Conservation (phyloP, 106 monocot species). For the Phalaenopsis aphrodite region DNA sequence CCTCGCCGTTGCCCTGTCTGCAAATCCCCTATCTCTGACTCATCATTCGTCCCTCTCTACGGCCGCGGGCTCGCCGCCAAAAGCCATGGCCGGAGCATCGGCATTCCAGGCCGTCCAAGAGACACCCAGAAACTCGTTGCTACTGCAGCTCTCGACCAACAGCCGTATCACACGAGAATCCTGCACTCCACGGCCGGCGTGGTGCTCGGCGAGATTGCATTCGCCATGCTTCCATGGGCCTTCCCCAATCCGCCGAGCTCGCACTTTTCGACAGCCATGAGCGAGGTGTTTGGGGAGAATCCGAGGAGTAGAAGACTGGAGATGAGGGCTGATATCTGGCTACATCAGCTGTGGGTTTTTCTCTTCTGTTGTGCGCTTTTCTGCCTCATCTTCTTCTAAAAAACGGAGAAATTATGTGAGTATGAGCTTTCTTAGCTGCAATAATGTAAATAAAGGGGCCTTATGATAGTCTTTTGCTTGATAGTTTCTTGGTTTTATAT, state of each 20-base stretch:
- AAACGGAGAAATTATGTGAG: no score
- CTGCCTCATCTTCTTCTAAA: neutral
- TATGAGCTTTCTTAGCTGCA: no score
- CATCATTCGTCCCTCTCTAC: constrained; percentile 17
- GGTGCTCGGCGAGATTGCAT: constrained; percentile 10
- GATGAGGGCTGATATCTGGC: constrained; percentile 6
- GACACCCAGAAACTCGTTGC: constrained; percentile 2
- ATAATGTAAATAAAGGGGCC: no score
- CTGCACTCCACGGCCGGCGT: constrained; percentile 7
- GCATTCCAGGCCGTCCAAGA: constrained; percentile 41
- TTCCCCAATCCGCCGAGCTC: constrained; percentile 9
- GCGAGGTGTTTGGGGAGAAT: no score
- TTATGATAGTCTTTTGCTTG: no score
- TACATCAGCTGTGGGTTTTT: constrained; percentile 14
- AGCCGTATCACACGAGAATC: neutral
- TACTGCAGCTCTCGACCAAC: constrained; percentile 1
- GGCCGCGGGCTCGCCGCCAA: constrained; percentile 9
- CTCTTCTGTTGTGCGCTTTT: constrained; percentile 6
- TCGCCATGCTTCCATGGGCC: constrained; percentile 46
- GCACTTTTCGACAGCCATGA: neutral
- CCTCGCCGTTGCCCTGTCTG: constrained; percentile 16
- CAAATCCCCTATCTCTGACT: constrained; percentile 10
- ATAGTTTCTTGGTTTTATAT: no score
- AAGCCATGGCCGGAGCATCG: neutral
- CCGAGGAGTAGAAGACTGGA: neutral